Percentiles rank a stretch among this genome's conserved stretches.
Evolutionary conservation across 1,284 basidiomycete species (phyloP).

Genomic region (Exobasidium rhododendri): DNA sequence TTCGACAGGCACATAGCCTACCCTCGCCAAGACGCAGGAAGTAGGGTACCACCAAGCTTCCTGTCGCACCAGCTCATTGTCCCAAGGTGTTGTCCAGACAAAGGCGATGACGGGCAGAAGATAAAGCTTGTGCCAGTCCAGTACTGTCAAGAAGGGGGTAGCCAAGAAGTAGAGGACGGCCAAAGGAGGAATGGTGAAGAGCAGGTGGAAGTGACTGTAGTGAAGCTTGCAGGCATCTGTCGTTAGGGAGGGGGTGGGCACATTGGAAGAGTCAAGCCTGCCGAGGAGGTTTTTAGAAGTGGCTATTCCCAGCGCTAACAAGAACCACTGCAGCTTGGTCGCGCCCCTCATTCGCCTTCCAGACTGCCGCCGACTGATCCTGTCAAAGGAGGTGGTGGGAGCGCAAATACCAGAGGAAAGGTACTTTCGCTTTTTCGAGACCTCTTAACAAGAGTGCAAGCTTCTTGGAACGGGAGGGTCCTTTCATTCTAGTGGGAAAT

Average conservation of each 20-base stretch:
- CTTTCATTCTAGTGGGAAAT: too few species aligned
- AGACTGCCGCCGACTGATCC: too few species aligned
- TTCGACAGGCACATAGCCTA: slow-evolving; percentile 44
- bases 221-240: slow-evolving; percentile 30
- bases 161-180: slow-evolving; percentile 27
- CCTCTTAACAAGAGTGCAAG: too few species aligned
- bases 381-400: too few species aligned
- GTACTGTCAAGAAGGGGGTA: slow-evolving; percentile 36
- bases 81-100: slow-evolving; percentile 49
- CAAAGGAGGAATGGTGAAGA: slow-evolving; percentile 40
- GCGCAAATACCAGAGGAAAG: too few species aligned
- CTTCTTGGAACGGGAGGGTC: too few species aligned
- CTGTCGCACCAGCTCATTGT: slow-evolving; percentile 41
- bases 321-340: too few species aligned
- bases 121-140: slow-evolving; percentile 41
- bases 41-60: slow-evolving; percentile 44
- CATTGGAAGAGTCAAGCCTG: too few species aligned
- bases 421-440: too few species aligned
- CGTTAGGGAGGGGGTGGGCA: background rate
- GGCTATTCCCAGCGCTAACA: too few species aligned
- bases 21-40: slow-evolving; percentile 39
- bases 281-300: too few species aligned
- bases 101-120: slow-evolving; percentile 43
- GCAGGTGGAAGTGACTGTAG: slow-evolving; percentile 40
- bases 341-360: too few species aligned